Conservation (phyloP, 495 filamentous ascomycete species). For the Podospora pseudocomata region DNA sequence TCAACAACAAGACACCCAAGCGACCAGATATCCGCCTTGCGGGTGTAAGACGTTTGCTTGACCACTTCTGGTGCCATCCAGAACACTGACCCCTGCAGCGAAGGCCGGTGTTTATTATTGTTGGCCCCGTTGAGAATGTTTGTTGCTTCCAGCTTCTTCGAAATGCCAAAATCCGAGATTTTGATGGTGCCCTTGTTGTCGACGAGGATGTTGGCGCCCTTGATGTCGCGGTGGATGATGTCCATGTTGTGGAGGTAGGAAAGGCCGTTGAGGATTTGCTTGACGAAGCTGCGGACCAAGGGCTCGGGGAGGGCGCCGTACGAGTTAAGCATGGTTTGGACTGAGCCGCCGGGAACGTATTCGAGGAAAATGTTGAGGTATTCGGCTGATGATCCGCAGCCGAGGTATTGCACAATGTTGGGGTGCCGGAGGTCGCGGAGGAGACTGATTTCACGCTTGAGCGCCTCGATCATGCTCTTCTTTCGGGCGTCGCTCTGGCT, state of each 20-base stretch:
- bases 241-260: conserved; percentile 91
- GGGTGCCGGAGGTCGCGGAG: conserved; percentile 91
- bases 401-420: conserved; percentile 98
- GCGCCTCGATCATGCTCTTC: conserved; percentile 93
- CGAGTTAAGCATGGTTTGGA: conserved; percentile 95
- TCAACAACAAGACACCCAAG: conserved; percentile 95
- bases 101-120: conserved; percentile 78
- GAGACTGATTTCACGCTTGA: conserved; percentile 94
- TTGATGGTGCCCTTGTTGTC: conserved; percentile 99
- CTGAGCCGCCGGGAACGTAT: conserved; percentile 95
- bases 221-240: conserved; percentile 99
- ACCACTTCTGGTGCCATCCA: conserved; percentile 99
- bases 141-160: conserved; percentile 61
- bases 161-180: conserved; percentile 99
- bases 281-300: conserved; percentile 92
- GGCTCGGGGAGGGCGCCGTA: conserved; percentile 94
- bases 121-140: conserved; percentile 54
- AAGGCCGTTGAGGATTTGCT: conserved; percentile 92
- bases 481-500: conserved; percentile 82
- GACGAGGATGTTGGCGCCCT: conserved; percentile 96
- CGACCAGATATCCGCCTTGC: conserved; percentile 99
- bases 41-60: conserved; percentile 93
- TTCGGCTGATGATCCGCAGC: conserved; percentile 82
- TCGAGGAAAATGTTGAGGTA: conserved; percentile 99
- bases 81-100: conserved; percentile 94